Evolutionary conservation across 208 protist genomes (phyloP).

Genomic region (Leishmania amazonensis): DNA sequence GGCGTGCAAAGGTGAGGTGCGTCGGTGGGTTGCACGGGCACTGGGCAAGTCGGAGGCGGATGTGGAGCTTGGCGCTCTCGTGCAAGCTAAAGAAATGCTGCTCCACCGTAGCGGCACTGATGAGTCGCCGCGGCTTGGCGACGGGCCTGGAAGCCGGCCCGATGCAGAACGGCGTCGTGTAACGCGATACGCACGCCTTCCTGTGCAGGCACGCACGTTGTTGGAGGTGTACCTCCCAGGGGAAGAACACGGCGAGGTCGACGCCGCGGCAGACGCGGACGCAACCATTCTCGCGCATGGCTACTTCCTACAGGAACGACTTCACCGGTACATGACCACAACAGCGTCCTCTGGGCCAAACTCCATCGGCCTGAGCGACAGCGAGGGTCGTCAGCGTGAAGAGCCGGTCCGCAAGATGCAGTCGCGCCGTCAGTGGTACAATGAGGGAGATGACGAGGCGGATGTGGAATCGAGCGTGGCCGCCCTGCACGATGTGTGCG

Average conservation of each 20-base stretch:
- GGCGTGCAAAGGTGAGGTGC: conserved; percentile 26
- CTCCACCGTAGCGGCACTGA: conserved; percentile 48
- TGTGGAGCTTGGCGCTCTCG: conserved; percentile 49
- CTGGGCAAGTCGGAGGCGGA: conserved; percentile 27
- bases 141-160: conserved; percentile 28
- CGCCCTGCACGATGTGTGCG: conserved; percentile 36
- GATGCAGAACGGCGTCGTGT: conserved; percentile 27
- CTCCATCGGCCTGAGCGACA: neutral
- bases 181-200: conserved; percentile 48
- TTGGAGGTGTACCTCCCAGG: conserved; percentile 65
- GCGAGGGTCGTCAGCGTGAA: neutral
- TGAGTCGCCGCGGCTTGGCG: conserved; percentile 59
- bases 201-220: conserved; percentile 53
- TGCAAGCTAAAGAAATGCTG: conserved; percentile 73
- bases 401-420: neutral
- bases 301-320: conserved; percentile 36
- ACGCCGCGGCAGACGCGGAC: conserved; percentile 1
- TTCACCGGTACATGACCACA: conserved; percentile 23
- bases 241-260: conserved; percentile 27
- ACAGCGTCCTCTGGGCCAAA: neutral
- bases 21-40: conserved; percentile 38
- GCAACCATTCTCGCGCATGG: conserved; percentile 33
- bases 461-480: conserved; percentile 12
- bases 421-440: neutral
- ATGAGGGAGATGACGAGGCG: conserved; percentile 3